Percentiles rank a stretch among this genome's conserved stretches.
These are phyloP conservation scores for Debaryomyces castellii DNA, from an alignment of 805 yeast genomes.

Conservation along the genomic window DNA sequence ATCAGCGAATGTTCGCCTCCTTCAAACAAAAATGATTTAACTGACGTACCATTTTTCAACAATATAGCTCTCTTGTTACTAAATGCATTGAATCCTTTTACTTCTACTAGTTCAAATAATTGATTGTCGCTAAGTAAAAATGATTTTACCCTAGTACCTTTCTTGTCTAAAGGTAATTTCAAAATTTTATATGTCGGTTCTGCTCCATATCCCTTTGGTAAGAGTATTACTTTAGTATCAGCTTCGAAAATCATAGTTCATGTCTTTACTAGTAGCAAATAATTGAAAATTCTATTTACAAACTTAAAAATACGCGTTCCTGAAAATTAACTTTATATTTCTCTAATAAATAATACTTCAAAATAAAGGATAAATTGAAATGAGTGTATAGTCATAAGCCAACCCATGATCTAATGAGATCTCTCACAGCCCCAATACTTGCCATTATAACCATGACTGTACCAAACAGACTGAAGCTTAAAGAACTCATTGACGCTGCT, in stretches of 20 bases:
- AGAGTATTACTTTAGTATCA: constrained; percentile 12
- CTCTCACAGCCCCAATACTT: constrained; percentile 46
- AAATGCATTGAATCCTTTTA: constrained; percentile 38
- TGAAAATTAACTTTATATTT: not conserved
- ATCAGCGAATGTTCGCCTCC: constrained; percentile 24
- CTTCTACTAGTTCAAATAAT: constrained; percentile 40
- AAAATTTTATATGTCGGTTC: constrained; percentile 9
- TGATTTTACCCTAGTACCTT: constrained; percentile 6
- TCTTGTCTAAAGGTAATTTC: constrained; percentile 9
- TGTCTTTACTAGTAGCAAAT: too few relatives aligned
- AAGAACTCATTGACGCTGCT: constrained; percentile 76
- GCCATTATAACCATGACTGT: constrained; percentile 69
- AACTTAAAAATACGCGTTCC: not conserved
- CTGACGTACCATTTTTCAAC: constrained; percentile 27
- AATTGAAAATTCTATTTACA: not conserved
- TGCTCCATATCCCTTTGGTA: constrained; percentile 8
- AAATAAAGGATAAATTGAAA: not conserved
- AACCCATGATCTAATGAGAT: constrained; percentile 18
- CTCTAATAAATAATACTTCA: not conserved
- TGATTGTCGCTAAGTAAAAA: constrained; percentile 12
- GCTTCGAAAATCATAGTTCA: constrained; percentile 9
- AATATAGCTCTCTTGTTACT: constrained; percentile 21
- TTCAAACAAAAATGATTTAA: constrained; percentile 42
- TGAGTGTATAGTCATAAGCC: constrained; percentile 13
- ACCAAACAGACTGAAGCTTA: constrained; percentile 72